Percentiles rank a stretch among this genome's conserved stretches.
Conservation (phyloP, 495 filamentous ascomycete species). For the Annulohypoxylon maeteangense region DNA sequence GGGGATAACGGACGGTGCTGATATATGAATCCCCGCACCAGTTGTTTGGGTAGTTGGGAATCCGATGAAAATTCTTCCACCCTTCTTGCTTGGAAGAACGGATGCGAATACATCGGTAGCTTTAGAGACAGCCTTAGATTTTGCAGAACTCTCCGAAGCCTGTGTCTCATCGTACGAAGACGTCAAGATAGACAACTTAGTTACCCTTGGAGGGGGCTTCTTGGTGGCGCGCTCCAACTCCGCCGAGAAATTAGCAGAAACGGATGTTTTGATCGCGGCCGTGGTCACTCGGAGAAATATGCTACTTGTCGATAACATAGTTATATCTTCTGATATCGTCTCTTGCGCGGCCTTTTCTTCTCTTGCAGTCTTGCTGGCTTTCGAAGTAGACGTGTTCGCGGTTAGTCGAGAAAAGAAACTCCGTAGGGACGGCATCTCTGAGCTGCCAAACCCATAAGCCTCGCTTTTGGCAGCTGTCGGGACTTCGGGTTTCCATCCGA, state of each 20-base stretch:
- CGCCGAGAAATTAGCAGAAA: constrained; percentile 71
- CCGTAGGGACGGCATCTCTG: constrained; percentile 69
- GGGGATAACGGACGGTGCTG: constrained; percentile 96
- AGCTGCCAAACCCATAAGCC: constrained; percentile 46
- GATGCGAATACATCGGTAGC: constrained; percentile 83
- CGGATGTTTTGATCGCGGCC: constrained; percentile 78
- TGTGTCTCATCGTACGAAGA: constrained; percentile 87
- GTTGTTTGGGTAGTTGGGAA: constrained; percentile 98
- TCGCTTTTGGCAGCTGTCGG: constrained; percentile 51
- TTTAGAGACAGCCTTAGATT: constrained; percentile 60
- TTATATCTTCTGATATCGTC: constrained; percentile 72
- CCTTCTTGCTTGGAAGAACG: constrained; percentile 85
- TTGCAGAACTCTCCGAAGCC: constrained; percentile 64
- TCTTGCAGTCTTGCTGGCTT: constrained; percentile 58
- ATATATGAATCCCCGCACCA: constrained; percentile 92
- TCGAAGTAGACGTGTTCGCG: constrained; percentile 49
- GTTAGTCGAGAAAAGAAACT: constrained; percentile 83
- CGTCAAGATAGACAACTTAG: constrained; percentile 85
- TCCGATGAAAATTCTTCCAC: constrained; percentile 93
- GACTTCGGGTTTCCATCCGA: constrained; percentile 78
- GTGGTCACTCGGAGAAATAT: constrained; percentile 91
- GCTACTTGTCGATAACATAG: constrained; percentile 70
- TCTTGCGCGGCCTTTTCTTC: constrained; percentile 66
- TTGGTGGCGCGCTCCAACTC: constrained; percentile 98
- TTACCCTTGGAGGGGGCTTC: constrained; percentile 90